Evolutionary conservation across 2,329 filamentous ascomycete genomes (phyloP), one percentile per base, ranked within the genome.

Genomic region (Diaporthe citrichinensis): DNA sequence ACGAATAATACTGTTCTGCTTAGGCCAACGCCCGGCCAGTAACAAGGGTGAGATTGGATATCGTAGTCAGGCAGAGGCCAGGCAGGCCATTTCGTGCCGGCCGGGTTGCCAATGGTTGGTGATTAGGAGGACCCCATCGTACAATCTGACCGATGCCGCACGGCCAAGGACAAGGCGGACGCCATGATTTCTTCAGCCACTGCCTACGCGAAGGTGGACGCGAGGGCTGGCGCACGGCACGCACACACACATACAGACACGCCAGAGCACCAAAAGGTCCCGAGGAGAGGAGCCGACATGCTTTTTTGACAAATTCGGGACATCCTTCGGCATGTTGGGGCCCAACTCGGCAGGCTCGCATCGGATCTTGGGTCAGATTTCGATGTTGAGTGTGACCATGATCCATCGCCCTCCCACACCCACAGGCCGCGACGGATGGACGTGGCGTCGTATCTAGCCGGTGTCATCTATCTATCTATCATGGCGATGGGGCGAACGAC

Each of bases 311-410:
- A 53, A 49, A n/a, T 23, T 39, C 44, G 62, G 65, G 65, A 39
- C 23, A 23, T 23, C 7, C 31, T 20, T 53, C 62, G 62, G 62
- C 46, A 36, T 6, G 23, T 51, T 17, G 23, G 23, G 31, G 31
- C 31, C 46, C 20, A 20, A 51, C 46, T 51, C 62, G 46, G 31
- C 23, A 51, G n/a, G 10, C 46, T 20, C 23, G 14, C 65, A 28
- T 10, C 65, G 46, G 46, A 39, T 55, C 31, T 39, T 55, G 65
- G 65, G 25, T 69, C 31, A 68, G 65, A 68, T 53, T 34, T 34
- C n/a, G 62, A 68, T n/a, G 8, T 31, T 36, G 31, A 17, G 23
- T 41, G 62, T 36, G 44, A 51, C 39, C 39, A 65, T n/a, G 14
- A 34, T 44, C 15, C n/a, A n/a, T n/a, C 36, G 28, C 34, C 36